A percentile compares a stretch with the other conserved stretches of the same genome.
Conservation (phyloP, 768 basidiomycete genomes). For the Symmetrospora coprosmae region DNA sequence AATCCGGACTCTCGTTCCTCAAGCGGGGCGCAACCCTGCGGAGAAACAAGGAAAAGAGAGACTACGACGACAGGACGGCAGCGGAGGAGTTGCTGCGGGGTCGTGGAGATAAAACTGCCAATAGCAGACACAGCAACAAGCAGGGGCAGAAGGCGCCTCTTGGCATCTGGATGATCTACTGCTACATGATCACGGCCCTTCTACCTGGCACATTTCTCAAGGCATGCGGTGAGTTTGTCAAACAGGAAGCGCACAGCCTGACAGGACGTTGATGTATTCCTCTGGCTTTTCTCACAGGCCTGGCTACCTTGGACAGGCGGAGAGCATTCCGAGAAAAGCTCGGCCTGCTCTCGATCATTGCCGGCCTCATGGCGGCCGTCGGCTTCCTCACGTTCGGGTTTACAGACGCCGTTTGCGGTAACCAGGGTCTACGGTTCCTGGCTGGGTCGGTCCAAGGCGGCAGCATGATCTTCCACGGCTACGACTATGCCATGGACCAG, state of each 20-base stretch:
- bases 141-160: conserved; percentile 77
- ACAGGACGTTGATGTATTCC: conserved; percentile 9
- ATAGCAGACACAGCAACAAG: conserved; percentile 35
- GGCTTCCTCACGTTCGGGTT: conserved; percentile 99
- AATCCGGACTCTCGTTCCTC: conserved; percentile 83
- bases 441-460: conserved; percentile 59
- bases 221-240: conserved; percentile 67
- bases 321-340: conserved; percentile 98
- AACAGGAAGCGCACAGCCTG: too few relatives aligned
- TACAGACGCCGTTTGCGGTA: conserved; percentile 82
- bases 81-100: conserved; percentile 40
- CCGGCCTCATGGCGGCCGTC: conserved; percentile 73
- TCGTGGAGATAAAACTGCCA: conserved; percentile 36
- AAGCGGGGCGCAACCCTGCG: conserved; percentile 69
- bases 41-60: conserved; percentile 40
- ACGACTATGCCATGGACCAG: conserved; percentile 74
- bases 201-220: conserved; percentile 65
- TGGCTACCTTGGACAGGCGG: conserved; percentile 78
- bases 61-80: conserved; percentile 36
- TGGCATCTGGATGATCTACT: conserved; percentile 90
- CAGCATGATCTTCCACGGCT: conserved; percentile 86
- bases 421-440: conserved; percentile 66
- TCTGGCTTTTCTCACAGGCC: conserved; percentile 56
- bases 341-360: conserved; percentile 69
- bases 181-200: conserved; percentile 64